Percentiles rank a stretch among this genome's conserved stretches.
These are phyloP conservation scores for Bipolaris oryzae DNA, from an alignment of 2,329 filamentous ascomycete genomes.

Conservation along the genomic window DNA sequence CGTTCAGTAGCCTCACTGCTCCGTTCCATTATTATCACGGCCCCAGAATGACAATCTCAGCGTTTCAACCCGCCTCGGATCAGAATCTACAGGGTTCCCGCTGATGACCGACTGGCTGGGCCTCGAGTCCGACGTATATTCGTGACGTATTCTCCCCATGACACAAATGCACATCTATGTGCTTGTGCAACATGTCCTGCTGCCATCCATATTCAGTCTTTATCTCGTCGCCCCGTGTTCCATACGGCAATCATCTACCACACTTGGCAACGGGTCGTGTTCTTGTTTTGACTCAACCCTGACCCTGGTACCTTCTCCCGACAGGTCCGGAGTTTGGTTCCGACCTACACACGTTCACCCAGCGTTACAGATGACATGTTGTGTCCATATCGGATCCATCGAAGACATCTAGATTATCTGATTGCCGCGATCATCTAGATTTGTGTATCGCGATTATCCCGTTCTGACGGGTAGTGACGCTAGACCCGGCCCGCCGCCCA, in stretches of 20 bases:
- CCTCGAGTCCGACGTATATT: neutral
- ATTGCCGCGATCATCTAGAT: neutral
- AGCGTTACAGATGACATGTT: neutral
- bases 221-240: neutral
- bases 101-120: constrained; percentile 5
- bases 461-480: neutral
- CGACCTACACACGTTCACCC: neutral
- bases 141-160: neutral
- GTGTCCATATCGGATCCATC: neutral
- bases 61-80: neutral
- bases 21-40: neutral
- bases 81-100: neutral
- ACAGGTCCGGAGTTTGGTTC: neutral
- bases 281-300: neutral
- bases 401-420: neutral
- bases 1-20: neutral
- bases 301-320: neutral
- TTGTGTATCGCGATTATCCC: neutral
- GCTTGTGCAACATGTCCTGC: neutral
- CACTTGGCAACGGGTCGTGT: neutral
- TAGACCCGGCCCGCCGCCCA: neutral
- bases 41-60: neutral
- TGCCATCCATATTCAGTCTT: neutral
- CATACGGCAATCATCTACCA: neutral
- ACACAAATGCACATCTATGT: neutral